Percentiles rank a stretch among this genome's conserved stretches.
These are phyloP conservation scores for Kwoniella heveanensis DNA, from an alignment of 768 basidiomycete species.

Conservation along the genomic window DNA sequence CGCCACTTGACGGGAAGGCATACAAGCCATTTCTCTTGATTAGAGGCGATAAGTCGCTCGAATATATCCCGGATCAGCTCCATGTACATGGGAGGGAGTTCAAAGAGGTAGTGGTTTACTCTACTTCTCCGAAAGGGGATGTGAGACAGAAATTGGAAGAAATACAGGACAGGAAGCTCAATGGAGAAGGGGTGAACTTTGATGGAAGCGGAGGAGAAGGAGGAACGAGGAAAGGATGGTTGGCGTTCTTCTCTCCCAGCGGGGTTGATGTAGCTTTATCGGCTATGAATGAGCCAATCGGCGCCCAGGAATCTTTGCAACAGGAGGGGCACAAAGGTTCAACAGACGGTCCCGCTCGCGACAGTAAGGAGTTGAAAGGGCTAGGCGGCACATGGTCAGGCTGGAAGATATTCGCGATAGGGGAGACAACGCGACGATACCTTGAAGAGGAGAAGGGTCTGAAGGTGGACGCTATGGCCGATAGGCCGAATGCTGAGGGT, in stretches of 20 bases:
- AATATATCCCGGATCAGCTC: constrained; percentile 9
- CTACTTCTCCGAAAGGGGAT: background rate
- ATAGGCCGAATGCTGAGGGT: constrained; percentile 16
- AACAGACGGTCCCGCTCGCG: background rate
- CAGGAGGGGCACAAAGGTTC: constrained; percentile 1
- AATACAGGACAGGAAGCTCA: background rate
- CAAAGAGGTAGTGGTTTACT: constrained; percentile 16
- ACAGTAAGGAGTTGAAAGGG: background rate
- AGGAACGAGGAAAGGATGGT: constrained; percentile 15
- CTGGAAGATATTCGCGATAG: constrained; percentile 22
- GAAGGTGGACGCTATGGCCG: constrained; percentile 17
- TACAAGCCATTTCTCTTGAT: constrained; percentile 14
- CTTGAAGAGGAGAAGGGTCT: constrained; percentile 15
- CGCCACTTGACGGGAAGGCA: background rate
- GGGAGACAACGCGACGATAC: constrained; percentile 17
- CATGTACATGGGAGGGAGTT: constrained; percentile 2
- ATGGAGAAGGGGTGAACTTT: background rate
- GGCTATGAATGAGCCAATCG: background rate
- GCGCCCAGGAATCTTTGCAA: too few species aligned
- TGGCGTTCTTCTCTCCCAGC: constrained; percentile 21
- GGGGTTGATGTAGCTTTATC: constrained; percentile 9
- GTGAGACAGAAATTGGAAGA: background rate
- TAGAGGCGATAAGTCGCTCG: constrained; percentile 15
- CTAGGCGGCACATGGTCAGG: background rate
- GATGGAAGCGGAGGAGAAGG: background rate